Conservation (phyloP, 2,329 filamentous ascomycete genomes). For the Pestalotiopsis sp. region DNA sequence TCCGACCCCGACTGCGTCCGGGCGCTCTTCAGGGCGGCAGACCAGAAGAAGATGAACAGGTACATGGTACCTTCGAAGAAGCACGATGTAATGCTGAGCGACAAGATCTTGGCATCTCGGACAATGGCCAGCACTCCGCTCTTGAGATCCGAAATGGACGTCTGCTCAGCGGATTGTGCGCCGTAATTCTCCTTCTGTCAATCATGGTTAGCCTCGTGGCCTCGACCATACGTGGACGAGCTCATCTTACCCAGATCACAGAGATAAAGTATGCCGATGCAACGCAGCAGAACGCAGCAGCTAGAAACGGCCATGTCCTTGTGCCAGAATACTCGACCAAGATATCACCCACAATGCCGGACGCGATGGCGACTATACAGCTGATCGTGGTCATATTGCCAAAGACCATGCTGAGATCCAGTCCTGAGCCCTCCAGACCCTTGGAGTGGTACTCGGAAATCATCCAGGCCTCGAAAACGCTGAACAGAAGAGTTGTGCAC, state of each 20-base stretch:
- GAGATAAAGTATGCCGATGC: constrained; percentile 45
- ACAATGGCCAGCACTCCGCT: neutral
- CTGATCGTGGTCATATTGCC: constrained; percentile 56
- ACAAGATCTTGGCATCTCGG: constrained; percentile 5
- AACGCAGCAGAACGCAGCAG: constrained; percentile 40
- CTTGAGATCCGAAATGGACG: neutral
- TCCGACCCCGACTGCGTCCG: constrained; percentile 28
- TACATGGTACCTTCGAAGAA: constrained; percentile 66
- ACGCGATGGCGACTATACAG: constrained; percentile 56
- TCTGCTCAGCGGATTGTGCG: neutral
- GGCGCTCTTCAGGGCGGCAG: constrained; percentile 51
- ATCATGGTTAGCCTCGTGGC: neutral
- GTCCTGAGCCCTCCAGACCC: constrained; percentile 42
- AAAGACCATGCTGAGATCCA: constrained; percentile 45
- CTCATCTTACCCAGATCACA: constrained; percentile 43
- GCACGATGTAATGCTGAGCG: constrained; percentile 6
- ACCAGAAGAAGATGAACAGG: constrained; percentile 67
- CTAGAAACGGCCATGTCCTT: constrained; percentile 56
- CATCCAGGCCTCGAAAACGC: constrained; percentile 64
- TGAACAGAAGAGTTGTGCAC: constrained; percentile 60
- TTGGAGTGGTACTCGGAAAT: constrained; percentile 54
- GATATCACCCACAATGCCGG: constrained; percentile 55
- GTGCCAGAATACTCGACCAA: constrained; percentile 50
- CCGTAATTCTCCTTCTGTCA: constrained; percentile 13
- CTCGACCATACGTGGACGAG: neutral